Evolutionary conservation across 2,329 filamentous ascomycete genomes (phyloP).

Genomic region (Thelonectria rubi): DNA sequence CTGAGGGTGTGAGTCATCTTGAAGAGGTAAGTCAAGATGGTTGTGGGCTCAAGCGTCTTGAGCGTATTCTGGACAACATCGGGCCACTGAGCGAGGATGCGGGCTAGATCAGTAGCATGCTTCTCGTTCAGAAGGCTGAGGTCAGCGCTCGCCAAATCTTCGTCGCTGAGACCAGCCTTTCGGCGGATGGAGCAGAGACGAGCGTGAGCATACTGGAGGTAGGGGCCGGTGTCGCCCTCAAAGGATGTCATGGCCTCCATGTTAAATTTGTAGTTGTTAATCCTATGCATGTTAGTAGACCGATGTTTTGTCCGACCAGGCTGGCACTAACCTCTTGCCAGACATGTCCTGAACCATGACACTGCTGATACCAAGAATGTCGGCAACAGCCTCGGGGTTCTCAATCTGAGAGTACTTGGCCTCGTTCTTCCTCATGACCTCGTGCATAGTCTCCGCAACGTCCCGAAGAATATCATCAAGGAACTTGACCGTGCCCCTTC

Average conservation of each 20-base stretch:
- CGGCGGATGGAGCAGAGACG: conserved; percentile 73
- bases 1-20: conserved; percentile 86
- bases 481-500: conserved; percentile 79
- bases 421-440: conserved; percentile 92
- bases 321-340: conserved; percentile 77
- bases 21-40: conserved; percentile 71
- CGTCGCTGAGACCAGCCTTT: conserved; percentile 60
- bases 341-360: conserved; percentile 99
- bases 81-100: conserved; percentile 84
- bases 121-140: conserved; percentile 74
- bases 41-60: conserved; percentile 80
- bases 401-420: conserved; percentile 91
- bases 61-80: conserved; percentile 86
- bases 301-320: rapidly evolving
- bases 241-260: conserved; percentile 85
- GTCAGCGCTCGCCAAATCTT: conserved; percentile 71
- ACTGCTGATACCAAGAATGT: conserved; percentile 89
- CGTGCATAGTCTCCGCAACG: conserved; percentile 95
- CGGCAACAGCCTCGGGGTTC: conserved; percentile 82
- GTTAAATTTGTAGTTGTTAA: conserved; percentile 77
- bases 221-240: conserved; percentile 85
- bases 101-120: conserved; percentile 77
- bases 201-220: conserved; percentile 84
- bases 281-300: conserved; percentile 47
- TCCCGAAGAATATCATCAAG: conserved; percentile 60